Evolutionary conservation across 2,329 filamentous ascomycete species (phyloP).

Genomic region (Didymella glomerata): DNA sequence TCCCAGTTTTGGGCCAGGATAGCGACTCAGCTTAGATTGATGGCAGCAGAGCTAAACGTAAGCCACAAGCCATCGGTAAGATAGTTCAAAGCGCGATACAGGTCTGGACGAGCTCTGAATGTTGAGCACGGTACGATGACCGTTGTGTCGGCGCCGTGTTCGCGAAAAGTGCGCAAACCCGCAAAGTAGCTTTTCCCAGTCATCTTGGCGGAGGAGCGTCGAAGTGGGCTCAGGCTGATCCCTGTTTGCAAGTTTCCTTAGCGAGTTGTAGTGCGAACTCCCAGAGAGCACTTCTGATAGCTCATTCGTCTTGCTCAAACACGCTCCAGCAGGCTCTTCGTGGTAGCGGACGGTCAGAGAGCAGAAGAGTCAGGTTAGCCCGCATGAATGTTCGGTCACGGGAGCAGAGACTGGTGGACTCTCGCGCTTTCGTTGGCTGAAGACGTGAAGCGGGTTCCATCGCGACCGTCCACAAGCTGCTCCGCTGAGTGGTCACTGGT

Average conservation of each 20-base stretch:
- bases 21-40: conserved; percentile 14
- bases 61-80: conserved; percentile 27
- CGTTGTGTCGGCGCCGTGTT: conserved; percentile 27
- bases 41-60: conserved; percentile 18
- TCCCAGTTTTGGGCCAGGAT: conserved; percentile 8
- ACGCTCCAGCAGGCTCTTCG: conserved; percentile 34
- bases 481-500: conserved; percentile 22
- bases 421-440: conserved; percentile 41
- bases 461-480: conserved; percentile 26
- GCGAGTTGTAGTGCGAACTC: conserved; percentile 32
- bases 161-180: conserved; percentile 26
- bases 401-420: conserved; percentile 40
- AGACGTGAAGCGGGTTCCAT: conserved; percentile 38
- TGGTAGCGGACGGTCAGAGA: conserved; percentile 37
- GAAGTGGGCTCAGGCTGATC: conserved; percentile 33
- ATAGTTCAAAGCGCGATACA: conserved; percentile 25
- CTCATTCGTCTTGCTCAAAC: conserved; percentile 42
- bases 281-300: conserved; percentile 33
- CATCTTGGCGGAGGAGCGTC: conserved; percentile 32
- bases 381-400: conserved; percentile 48
- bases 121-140: conserved; percentile 33
- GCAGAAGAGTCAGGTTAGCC: conserved; percentile 28
- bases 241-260: conserved; percentile 31
- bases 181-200: conserved; percentile 22
- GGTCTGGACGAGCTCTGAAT: conserved; percentile 29